Evolutionary conservation across 306 rosid genomes (phyloP).

Genomic region (Potentilla sterilis): DNA sequence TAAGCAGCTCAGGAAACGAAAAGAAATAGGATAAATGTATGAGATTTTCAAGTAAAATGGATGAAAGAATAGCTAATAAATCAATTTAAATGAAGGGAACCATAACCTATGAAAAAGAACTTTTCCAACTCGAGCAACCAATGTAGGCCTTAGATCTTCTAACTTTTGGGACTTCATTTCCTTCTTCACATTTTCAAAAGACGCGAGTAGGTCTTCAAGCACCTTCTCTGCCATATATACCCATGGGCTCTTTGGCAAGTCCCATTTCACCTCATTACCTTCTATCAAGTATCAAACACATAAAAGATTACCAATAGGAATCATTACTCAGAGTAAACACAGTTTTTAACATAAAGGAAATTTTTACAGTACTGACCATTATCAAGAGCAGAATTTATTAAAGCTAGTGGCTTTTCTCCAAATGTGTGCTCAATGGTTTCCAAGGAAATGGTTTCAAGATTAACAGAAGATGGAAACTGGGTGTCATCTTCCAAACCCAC

Average conservation of each 20-base stretch:
- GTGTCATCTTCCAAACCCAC: slow-evolving; percentile 32
- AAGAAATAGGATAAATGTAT: neutral
- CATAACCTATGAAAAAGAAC: slow-evolving; percentile 41
- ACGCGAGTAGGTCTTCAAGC: slow-evolving; percentile 29
- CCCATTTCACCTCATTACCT: slow-evolving; percentile 11
- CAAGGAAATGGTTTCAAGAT: slow-evolving; percentile 27
- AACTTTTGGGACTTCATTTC: slow-evolving; percentile 19
- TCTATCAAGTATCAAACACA: slow-evolving; percentile 10
- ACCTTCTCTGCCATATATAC: slow-evolving; percentile 29
- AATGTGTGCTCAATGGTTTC: slow-evolving; percentile 5
- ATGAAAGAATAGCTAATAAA: neutral
- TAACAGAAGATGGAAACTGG: slow-evolving; percentile 26
- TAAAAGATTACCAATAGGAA: neutral
- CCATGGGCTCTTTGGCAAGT: slow-evolving; percentile 25
- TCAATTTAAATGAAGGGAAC: neutral
- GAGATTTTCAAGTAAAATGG: neutral
- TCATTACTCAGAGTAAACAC: neutral
- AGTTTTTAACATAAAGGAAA: neutral
- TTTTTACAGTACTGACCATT: slow-evolving; percentile 18
- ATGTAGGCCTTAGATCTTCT: slow-evolving; percentile 21
- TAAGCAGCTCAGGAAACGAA: neutral
- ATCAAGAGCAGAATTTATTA: slow-evolving; percentile 12
- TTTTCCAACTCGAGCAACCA: slow-evolving; percentile 47
- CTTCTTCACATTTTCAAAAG: slow-evolving; percentile 26
- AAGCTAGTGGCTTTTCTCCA: slow-evolving; percentile 33